Conservation (phyloP, 768 basidiomycete genomes). For the Clitopilus hobsonii region DNA sequence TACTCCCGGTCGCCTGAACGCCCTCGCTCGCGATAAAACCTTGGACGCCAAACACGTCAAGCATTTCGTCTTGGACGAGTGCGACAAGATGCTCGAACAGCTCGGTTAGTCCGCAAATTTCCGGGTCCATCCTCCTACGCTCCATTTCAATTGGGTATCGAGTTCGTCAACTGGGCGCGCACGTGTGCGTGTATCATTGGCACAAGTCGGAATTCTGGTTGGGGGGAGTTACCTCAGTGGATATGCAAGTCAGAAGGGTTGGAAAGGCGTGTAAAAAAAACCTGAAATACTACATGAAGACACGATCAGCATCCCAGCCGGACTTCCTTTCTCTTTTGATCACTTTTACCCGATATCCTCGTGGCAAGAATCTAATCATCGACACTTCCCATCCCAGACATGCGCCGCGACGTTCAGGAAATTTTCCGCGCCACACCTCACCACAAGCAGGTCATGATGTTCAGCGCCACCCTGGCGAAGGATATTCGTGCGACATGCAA, state of each 20-base stretch:
- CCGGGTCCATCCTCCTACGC: constrained; percentile 50
- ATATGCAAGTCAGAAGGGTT: no score
- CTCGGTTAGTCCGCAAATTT: constrained; percentile 98
- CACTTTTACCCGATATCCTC: constrained; percentile 39
- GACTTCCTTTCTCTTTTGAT: constrained; percentile 16
- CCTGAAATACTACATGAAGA: no score
- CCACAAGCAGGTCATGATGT: constrained; percentile 99
- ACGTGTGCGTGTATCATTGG: constrained; percentile 34
- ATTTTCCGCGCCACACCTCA: constrained; percentile 98
- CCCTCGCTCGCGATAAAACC: constrained; percentile 91
- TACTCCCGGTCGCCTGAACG: constrained; percentile 95
- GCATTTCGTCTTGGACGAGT: constrained; percentile 99
- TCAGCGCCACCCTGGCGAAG: constrained; percentile 96
- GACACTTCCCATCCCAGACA: constrained; percentile 81
- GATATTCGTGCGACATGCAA: constrained; percentile 98
- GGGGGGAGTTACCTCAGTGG: no score
- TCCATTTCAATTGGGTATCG: constrained; percentile 47
- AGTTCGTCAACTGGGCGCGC: constrained; percentile 37
- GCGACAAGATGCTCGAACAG: constrained; percentile 99
- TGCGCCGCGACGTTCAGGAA: constrained; percentile 99
- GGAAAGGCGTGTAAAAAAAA: no score
- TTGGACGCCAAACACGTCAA: constrained; percentile 95
- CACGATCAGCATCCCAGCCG: constrained; percentile 9
- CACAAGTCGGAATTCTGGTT: no score
- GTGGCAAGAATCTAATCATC: constrained; percentile 62